Conservation (phyloP, 2,329 filamentous ascomycete genomes). For the Golovinomyces cichoracearum region DNA sequence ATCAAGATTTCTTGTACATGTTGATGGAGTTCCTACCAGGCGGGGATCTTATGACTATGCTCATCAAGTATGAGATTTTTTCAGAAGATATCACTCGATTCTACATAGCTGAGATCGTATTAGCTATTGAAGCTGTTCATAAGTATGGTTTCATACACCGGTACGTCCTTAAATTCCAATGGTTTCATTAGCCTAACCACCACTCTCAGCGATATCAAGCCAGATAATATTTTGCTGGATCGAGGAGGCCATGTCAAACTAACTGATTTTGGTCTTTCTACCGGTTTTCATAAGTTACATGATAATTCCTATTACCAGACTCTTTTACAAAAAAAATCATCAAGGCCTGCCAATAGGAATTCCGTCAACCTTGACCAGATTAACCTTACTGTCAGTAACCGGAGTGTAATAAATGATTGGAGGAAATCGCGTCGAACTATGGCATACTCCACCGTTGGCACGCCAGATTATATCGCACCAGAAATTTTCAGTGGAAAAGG, state of each 20-base stretch:
- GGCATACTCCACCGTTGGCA: slow-evolving; percentile 95
- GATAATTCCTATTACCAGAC: slow-evolving; percentile 98
- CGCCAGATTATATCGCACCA: slow-evolving; percentile 92
- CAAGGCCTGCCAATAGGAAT: slow-evolving; percentile 53
- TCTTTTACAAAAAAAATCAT: slow-evolving; percentile 54
- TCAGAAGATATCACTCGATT: slow-evolving; percentile 96
- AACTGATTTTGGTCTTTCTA: slow-evolving; percentile 92
- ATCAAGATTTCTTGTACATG: slow-evolving; percentile 89
- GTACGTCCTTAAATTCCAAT: slow-evolving; percentile 25
- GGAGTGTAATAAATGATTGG: slow-evolving; percentile 96
- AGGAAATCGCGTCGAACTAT: slow-evolving; percentile 82
- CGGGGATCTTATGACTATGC: slow-evolving; percentile 97
- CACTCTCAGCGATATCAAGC: slow-evolving; percentile 72
- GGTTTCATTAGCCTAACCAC: slow-evolving; percentile 3
- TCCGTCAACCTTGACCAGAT: slow-evolving; percentile 95
- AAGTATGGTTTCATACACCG: slow-evolving; percentile 96
- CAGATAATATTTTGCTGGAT: slow-evolving; percentile 92
- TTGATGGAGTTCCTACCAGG: slow-evolving; percentile 98
- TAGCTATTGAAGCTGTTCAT: slow-evolving; percentile 96
- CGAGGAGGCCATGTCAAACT: slow-evolving; percentile 91
- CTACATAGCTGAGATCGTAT: slow-evolving; percentile 93
- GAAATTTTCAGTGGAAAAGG: slow-evolving; percentile 95
- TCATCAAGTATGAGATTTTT: slow-evolving; percentile 99
- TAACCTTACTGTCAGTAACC: slow-evolving; percentile 91
- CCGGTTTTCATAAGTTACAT: slow-evolving; percentile 91